phyloP scores from a whole-genome alignment of 2,329 filamentous ascomycete genomes.

The Exophiala dermatitidis region DNA sequence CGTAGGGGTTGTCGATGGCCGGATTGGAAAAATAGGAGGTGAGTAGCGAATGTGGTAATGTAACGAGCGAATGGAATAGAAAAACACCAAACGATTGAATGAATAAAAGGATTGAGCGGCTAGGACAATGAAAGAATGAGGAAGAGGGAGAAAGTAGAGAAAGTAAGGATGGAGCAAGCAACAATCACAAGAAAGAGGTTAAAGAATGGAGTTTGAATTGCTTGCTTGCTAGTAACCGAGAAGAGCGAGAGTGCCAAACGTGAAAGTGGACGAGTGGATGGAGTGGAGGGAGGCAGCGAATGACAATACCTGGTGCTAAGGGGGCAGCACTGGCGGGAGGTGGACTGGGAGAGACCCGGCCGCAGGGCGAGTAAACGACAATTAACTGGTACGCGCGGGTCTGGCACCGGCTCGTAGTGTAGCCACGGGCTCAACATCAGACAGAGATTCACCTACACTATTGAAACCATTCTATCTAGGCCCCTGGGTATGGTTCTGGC shows the following conservation, averaged over 20 bases:
- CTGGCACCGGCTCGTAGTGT: too few relatives aligned
- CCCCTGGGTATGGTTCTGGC: too few relatives aligned
- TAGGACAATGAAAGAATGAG: conserved; percentile 17
- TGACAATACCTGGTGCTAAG: background rate
- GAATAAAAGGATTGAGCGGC: conserved; percentile 26
- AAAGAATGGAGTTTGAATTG: conserved; percentile 5
- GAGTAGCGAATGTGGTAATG: conserved; percentile 21
- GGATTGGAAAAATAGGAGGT: conserved; percentile 19
- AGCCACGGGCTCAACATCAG: too few relatives aligned
- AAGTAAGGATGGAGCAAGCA: conserved; percentile 10
- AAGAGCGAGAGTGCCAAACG: background rate
- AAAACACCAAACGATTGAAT: conserved; percentile 24
- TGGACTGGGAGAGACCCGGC: background rate
- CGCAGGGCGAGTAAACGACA: background rate
- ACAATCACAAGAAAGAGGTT: conserved; percentile 13
- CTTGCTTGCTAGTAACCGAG: background rate
- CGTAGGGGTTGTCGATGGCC: conserved; percentile 26
- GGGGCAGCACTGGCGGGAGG: background rate
- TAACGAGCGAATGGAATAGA: conserved; percentile 23
- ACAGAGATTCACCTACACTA: too few relatives aligned
- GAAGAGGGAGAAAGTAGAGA: conserved; percentile 12
- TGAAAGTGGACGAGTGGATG: background rate
- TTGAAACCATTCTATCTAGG: too few relatives aligned
- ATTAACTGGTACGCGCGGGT: background rate
- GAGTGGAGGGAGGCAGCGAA: background rate